Conservation (phyloP, 2,329 filamentous ascomycete genomes). For the Sporothrix variecibatus region DNA sequence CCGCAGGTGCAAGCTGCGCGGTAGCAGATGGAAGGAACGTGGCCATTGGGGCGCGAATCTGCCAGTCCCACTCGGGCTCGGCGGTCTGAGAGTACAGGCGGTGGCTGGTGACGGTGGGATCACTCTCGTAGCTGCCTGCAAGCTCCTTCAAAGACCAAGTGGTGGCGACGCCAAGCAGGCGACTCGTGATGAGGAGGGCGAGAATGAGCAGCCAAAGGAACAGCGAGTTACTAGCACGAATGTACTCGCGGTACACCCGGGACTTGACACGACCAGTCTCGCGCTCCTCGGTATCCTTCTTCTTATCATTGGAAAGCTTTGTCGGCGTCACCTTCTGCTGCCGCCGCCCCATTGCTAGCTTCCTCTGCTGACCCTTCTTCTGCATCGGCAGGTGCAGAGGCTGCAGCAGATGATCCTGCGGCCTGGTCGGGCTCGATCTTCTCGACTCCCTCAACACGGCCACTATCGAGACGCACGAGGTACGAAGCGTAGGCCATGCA, state of each 20-base stretch:
- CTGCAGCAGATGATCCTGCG: conserved; percentile 25
- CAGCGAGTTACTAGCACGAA: conserved; percentile 36
- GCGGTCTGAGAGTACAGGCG: conserved; percentile 26
- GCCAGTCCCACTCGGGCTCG: conserved; percentile 25
- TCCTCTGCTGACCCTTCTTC: neutral
- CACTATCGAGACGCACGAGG: conserved; percentile 37
- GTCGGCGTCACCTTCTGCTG: conserved; percentile 18
- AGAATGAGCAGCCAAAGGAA: conserved; percentile 36
- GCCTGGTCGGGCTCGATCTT: conserved; percentile 21
- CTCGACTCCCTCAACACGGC: conserved; percentile 35
- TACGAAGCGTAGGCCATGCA: conserved; percentile 38
- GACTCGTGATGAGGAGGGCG: conserved; percentile 33
- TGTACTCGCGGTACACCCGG: conserved; percentile 40
- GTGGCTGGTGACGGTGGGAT: conserved; percentile 2
- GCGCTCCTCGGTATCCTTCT: conserved; percentile 35
- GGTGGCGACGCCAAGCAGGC: conserved; percentile 35
- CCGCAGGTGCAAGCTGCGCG: neutral
- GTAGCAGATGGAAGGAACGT: neutral
- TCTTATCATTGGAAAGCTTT: conserved; percentile 7
- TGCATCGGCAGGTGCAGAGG: conserved; percentile 24
- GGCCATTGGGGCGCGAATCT: neutral
- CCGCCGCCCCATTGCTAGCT: neutral
- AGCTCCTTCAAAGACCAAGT: conserved; percentile 42
- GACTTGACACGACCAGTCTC: conserved; percentile 41
- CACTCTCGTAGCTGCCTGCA: conserved; percentile 34